Percentiles rank a stretch among this genome's conserved stretches.
Evolutionary conservation across 768 basidiomycete genomes (phyloP).

Genomic region (Sutorius australiensis): DNA sequence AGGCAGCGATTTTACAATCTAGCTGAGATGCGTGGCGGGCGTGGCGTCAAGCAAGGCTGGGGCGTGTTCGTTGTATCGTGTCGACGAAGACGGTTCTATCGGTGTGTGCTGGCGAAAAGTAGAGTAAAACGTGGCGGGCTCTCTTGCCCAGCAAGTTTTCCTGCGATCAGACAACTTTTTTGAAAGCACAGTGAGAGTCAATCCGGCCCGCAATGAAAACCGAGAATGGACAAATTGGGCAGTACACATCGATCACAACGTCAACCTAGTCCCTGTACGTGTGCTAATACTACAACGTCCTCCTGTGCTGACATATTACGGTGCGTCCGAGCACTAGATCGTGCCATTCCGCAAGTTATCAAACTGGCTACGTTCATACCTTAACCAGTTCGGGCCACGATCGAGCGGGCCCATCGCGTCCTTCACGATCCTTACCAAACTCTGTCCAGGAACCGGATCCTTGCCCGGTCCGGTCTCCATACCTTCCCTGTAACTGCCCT

Average conservation of each 20-base stretch:
- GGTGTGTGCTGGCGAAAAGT: not conserved
- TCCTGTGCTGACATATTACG: not conserved
- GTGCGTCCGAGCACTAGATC: conserved; percentile 19
- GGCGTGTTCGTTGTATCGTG: conserved; percentile 11
- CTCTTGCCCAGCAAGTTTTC: not conserved
- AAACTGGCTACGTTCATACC: conserved; percentile 71
- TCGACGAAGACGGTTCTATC: not conserved
- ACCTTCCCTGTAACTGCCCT: conserved; percentile 59
- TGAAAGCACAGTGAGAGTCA: not conserved
- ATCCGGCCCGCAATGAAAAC: not conserved
- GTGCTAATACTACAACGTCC: not conserved
- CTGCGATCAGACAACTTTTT: not conserved
- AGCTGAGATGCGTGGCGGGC: conserved; percentile 2
- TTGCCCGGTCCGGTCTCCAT: conserved; percentile 77
- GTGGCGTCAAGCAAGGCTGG: not conserved
- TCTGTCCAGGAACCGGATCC: conserved; percentile 63
- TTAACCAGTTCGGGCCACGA: conserved; percentile 73
- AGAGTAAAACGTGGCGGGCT: not conserved
- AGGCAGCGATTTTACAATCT: conserved; percentile 10
- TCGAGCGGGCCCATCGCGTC: conserved; percentile 77
- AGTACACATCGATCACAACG: not conserved
- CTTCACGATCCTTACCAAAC: conserved; percentile 72
- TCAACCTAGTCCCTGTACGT: not conserved
- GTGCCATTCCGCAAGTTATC: conserved; percentile 78
- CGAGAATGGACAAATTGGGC: conserved; percentile 6